phyloP scores from a whole-genome alignment of 352 stramenopile genomes.

The Phytopythium litorale region DNA sequence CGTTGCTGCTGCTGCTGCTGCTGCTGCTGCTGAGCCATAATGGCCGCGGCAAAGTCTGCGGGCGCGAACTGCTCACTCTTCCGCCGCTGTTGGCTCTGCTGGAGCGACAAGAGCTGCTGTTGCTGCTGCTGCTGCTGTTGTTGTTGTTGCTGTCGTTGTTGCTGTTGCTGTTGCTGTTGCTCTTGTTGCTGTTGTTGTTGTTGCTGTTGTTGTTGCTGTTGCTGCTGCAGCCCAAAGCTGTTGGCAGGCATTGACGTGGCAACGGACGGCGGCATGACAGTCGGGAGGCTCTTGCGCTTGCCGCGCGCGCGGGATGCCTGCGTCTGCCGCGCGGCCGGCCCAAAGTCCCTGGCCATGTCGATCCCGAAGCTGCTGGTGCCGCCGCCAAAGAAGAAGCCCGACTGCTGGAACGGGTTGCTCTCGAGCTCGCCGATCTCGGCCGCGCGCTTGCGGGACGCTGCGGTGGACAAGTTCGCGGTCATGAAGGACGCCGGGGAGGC shows the following conservation, averaged over 20 bases:
- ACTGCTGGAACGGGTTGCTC: slow-evolving; percentile 8
- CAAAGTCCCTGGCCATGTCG: slow-evolving; percentile 12
- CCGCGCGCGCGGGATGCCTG: slow-evolving; percentile 13
- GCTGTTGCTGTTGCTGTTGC: slow-evolving; percentile 20
- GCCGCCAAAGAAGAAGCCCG: slow-evolving; percentile 5
- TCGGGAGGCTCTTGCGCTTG: slow-evolving; percentile 44
- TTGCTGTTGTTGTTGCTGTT: slow-evolving; percentile 9
- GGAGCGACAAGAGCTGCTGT: not conserved
- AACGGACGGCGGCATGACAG: slow-evolving; percentile 24
- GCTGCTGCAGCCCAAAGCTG: slow-evolving; percentile 10
- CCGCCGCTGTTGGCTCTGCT: not conserved
- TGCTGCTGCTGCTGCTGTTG: slow-evolving; percentile 9
- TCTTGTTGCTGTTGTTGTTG: slow-evolving; percentile 30
- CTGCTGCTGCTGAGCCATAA: slow-evolving; percentile 9
- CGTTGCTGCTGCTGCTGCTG: slow-evolving; percentile 11
- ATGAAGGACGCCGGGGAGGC: slow-evolving; percentile 4
- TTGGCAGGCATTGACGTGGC: slow-evolving; percentile 13
- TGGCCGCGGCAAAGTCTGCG: not conserved
- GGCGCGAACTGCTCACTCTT: slow-evolving; percentile 7
- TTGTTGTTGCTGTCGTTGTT: slow-evolving; percentile 9
- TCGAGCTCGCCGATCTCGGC: slow-evolving; percentile 10
- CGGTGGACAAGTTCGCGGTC: slow-evolving; percentile 2
- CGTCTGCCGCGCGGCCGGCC: slow-evolving; percentile 15
- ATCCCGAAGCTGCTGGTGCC: not conserved
- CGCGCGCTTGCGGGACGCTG: slow-evolving; percentile 8